Conservation (phyloP, 2,329 filamentous ascomycete species). For the Colletotrichum filicis region DNA sequence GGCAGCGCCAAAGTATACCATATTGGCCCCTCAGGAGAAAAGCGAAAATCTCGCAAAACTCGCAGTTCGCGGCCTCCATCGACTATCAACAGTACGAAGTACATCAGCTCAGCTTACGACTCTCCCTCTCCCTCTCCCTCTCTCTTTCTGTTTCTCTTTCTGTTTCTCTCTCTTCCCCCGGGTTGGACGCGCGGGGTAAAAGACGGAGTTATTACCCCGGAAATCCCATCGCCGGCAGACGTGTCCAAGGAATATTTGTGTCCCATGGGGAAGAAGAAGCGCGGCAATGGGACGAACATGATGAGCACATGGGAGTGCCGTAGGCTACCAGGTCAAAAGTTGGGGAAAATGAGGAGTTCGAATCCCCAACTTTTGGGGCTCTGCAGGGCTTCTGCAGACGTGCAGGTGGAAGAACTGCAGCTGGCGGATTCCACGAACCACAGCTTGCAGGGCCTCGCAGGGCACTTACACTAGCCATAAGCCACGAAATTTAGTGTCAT, state of each 20-base stretch:
- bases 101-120: neutral
- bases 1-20: neutral
- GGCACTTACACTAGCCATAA: neutral
- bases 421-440: conserved; percentile 31
- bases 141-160: neutral
- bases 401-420: conserved; percentile 28
- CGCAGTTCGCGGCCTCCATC: no score
- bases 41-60: neutral
- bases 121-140: neutral
- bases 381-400: conserved; percentile 14
- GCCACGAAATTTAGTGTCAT: neutral
- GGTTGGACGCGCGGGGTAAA: conserved; percentile 17
- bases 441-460: neutral
- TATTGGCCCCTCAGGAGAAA: neutral
- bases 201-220: conserved; percentile 26
- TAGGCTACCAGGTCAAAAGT: neutral
- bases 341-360: conserved; percentile 8
- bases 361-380: conserved; percentile 32
- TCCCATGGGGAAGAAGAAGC: neutral
- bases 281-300: neutral
- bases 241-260: neutral
- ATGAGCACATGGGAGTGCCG: neutral
- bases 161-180: neutral
- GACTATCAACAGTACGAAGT: neutral
- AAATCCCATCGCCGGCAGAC: neutral